Base-by-base conservation (phyloP, 2,329 filamentous ascomycete species). In the Claviceps sp. region DNA sequence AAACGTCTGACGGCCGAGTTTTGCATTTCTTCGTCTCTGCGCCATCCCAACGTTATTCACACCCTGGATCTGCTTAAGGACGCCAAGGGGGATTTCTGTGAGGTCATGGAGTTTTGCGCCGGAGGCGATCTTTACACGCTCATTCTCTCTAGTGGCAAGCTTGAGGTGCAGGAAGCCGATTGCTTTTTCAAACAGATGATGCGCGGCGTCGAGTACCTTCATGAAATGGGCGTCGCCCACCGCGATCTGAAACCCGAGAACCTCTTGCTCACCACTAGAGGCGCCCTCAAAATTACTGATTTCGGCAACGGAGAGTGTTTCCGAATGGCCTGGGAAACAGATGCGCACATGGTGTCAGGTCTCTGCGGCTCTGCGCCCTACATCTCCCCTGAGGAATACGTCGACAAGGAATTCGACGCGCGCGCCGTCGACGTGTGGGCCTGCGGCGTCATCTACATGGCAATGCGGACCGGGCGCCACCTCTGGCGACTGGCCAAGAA, bases 111-210 rank as follows among this genome's bases (percentile, higher is more conserved):
- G 70, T 98, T 93, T 65, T 98, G 93, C 66, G 90, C 91, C 40
- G 93, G 93, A 55, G 93, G 93, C 54, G 93, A 98, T 65, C 75
- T 98, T 24, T 97, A 97, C 68, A 96, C 89, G 0, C 77, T 98
- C 5, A 86, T 98, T 20, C 80, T 97, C 34, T 83, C 93, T 6
- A 88, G 89, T 40, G 88, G 88, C 54, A 95, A 95, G 68, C 82
- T 98, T 20, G 90, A 93, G 66, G 88, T 94, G 34, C 76, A 82
- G 55, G 93, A 98, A 69, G 91, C 93, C 55, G 93, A 98, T 67
- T 98, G 93, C 70, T 94, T 93, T 68, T 98, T 98, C 76, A 95
- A 97, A 72, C 93, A 98, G 69, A 83, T 97, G 69, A 97, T 98
- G 91, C 87, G 93, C 53, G 93, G 93, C 56, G 93, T 98, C 50